A percentile compares a stretch with the other conserved stretches of the same genome.
phyloP scores from a whole-genome alignment of 345 rosid genomes.

The Raphanus raphanistrum region DNA sequence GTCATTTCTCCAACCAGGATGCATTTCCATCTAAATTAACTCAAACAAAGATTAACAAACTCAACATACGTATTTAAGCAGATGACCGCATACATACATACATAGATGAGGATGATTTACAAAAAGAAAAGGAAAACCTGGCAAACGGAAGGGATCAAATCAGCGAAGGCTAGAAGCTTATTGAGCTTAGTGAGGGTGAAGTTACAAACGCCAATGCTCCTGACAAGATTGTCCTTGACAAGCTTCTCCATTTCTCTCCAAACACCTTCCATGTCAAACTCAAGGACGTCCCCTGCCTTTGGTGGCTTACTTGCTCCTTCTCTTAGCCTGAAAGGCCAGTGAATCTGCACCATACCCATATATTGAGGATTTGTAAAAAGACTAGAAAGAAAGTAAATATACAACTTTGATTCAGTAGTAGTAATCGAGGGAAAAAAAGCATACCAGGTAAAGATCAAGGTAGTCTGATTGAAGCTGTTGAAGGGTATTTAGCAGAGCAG shows the following conservation, averaged over 20 bases:
- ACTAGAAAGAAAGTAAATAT: background rate
- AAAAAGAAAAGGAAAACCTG: conserved; percentile 18
- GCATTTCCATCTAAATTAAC: conserved; percentile 58
- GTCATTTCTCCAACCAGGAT: conserved; percentile 72
- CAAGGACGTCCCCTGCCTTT: conserved; percentile 45
- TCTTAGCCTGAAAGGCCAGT: conserved; percentile 56
- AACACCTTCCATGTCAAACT: conserved; percentile 59
- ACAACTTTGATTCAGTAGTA: background rate
- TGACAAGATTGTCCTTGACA: conserved; percentile 44
- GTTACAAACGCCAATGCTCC: conserved; percentile 53
- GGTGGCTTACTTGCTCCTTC: conserved; percentile 58
- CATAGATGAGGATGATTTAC: background rate
- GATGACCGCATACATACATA: background rate
- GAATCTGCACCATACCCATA: conserved; percentile 40
- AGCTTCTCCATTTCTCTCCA: conserved; percentile 71
- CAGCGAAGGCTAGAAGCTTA: conserved; percentile 43
- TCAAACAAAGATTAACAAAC: conserved; percentile 5
- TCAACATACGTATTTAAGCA: background rate
- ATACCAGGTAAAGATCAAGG: conserved; percentile 58
- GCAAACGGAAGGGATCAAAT: conserved; percentile 48
- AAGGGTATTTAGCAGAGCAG: conserved; percentile 52
- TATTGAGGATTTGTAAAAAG: no score
- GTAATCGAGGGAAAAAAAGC: background rate
- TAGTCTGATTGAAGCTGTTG: conserved; percentile 57
- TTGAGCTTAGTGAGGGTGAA: conserved; percentile 53